Evolutionary conservation across 441 rosid genomes (phyloP), one percentile per base, ranked within the genome.

Genomic region (Populus trichocarpa): DNA sequence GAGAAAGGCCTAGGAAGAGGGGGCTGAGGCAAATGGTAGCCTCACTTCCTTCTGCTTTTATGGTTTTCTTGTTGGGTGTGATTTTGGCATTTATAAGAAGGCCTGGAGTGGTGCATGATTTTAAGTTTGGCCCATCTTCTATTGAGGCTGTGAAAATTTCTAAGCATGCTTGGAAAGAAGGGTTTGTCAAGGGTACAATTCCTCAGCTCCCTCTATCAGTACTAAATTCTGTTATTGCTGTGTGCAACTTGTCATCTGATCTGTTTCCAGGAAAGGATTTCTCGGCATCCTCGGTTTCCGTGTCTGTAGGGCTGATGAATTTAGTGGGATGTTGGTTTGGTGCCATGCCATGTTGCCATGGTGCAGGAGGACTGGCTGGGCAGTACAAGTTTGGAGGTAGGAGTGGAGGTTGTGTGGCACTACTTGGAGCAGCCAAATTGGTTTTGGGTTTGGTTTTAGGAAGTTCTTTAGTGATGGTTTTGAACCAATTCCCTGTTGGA

Each of bases 371-470:
- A 25, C 77, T 93, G 46, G 98, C 98, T 0, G 98, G 96, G 71
- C 93, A 93, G 84, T 93, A 91, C 81, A 93, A 89, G 87, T 93
- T 89, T 74, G 95, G 98, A n/a, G 94, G 95, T 2, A 87, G 98
- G 81, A 92, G 91, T 18, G 93, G 98, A 2, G 93, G 89, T 36
- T 89, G 92, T 23, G 94, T 92, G 73, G 95, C 86, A 4, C 61
- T 90, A 26, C 78, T 92, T 11, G 98, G 97, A 12, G 72, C 77
- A 4, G 86, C 89, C n/a, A 93, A 93, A 70, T 0, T 85, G 83
- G 84, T 86, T 3, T 30, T 92, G 46, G 97, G 95, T 0, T 75
- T 93, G 86, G 85, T 88, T 11, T 76, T 92, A 30, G 97, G 91
- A 28, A 84, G 90, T 78, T 92, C 94, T 22, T 38, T 92, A 82